Evolutionary conservation across 2,329 filamentous ascomycete genomes (phyloP), one percentile per base, ranked within the genome.

Genomic region (Arthrobotrys pseudoclavata): DNA sequence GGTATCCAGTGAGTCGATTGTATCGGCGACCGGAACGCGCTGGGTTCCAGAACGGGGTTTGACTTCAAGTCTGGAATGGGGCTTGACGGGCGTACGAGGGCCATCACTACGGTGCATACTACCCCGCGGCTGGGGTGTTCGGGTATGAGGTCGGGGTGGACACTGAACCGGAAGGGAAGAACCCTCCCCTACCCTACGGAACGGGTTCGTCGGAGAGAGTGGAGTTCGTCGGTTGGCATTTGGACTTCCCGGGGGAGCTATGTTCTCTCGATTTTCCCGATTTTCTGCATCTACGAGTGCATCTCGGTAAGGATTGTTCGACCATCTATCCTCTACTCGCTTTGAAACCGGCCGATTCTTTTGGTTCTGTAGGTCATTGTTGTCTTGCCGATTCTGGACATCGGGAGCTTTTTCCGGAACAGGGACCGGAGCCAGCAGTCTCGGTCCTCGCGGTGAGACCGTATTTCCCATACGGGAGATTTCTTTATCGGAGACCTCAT

Each of bases 1-100:
- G 12, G 75, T 79, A 66, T 79, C 78, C 24, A 79, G 50, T 5
- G 67, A 66, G 37, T 79, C 78, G 20, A 79, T 79, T 10, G 74
- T 69, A 68, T 79, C 78, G 20, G 78, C 75, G 13, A 52, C 67
- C 7, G 47, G 29, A 15, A 34, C 53, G 24, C 74, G 74, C 34
- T 71, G 74, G 18, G 24, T 22, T 24, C 18, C 48, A 15, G 48
- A 48, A 5, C 37, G 48, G 7, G 37, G 18, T 61, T 55, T 63
- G 40, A 3, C 22, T 15, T 76, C 72, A 22, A n/a, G 10, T 61
- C 62, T 69, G 9, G 75, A 66, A 24, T 48, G 75, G 4, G 52
- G 48, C 18, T 57, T 79, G 1, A 29, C n/a, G 10, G 72, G 75
- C 18, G 42, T 18, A 9, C 69, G 68, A 12, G 75, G 64, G 7